phyloP scores from a whole-genome alignment of 306 rosid genomes.

The Oxytropis ochrocephala region DNA sequence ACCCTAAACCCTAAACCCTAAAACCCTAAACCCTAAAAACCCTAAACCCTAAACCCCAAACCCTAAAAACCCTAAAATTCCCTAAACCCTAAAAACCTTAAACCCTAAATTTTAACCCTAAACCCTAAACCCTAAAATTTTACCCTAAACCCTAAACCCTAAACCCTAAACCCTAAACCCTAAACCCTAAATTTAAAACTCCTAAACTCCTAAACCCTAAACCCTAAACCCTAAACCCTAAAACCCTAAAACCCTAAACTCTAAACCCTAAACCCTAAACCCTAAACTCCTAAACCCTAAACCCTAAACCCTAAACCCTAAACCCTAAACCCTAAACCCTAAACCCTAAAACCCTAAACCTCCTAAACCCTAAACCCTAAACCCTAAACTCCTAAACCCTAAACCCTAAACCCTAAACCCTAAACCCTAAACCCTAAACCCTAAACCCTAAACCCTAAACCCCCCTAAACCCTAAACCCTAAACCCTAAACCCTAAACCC shows the following conservation, averaged over 20 bases:
- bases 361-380: no score
- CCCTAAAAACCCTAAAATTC: no score
- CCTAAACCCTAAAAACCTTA: no score
- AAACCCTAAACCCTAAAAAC: no score
- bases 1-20: no score
- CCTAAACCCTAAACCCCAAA: no score
- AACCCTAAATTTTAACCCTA: no score
- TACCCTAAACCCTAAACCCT: not conserved
- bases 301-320: not conserved
- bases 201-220: not conserved
- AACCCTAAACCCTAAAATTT: no score
- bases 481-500: not conserved
- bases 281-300: no score
- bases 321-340: not conserved
- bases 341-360: no score
- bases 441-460: not conserved
- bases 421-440: not conserved
- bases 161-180: not conserved
- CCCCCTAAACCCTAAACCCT: not conserved
- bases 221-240: not conserved
- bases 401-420: not conserved
- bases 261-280: no score
- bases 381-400: not conserved
- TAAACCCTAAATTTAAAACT: not conserved
- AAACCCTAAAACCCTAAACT: not conserved